Evolutionary conservation across 192 early-diverging fungal species (phyloP).

Genomic region (Rhizophagus sp.): DNA sequence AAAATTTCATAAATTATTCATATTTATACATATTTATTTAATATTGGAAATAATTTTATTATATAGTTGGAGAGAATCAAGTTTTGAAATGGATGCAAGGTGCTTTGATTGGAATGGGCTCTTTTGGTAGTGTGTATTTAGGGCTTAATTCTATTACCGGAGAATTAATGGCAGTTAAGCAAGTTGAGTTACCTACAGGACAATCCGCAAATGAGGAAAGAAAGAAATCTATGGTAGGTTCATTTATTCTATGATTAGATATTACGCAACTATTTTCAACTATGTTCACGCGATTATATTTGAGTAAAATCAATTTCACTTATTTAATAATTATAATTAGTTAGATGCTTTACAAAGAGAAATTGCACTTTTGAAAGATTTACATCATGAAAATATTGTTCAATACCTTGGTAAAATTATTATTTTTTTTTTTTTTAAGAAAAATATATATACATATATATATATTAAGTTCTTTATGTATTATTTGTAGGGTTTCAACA

Average conservation of each 20-base stretch:
- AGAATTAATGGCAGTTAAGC: constrained; percentile 96
- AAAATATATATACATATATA: too few relatives aligned
- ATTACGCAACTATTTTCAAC: too few relatives aligned
- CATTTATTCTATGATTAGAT: too few relatives aligned
- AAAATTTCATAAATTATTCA: background rate
- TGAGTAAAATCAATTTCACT: too few relatives aligned
- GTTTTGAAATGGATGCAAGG: constrained; percentile 80
- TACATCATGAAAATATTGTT: constrained; percentile 95
- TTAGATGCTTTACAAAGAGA: constrained; percentile 86
- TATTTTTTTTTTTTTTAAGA: background rate
- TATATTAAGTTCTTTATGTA: constrained; percentile 19
- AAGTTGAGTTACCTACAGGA: constrained; percentile 79
- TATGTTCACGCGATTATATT: background rate
- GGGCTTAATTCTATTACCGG: constrained; percentile 89
- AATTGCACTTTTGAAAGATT: constrained; percentile 83
- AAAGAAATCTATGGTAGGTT: constrained; percentile 67
- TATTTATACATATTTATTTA: background rate
- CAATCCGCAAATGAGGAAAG: constrained; percentile 69
- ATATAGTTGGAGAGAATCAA: constrained; percentile 4
- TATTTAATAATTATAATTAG: background rate
- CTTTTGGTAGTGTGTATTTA: constrained; percentile 95
- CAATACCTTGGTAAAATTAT: constrained; percentile 78
- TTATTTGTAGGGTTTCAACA: constrained; percentile 67
- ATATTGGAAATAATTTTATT: too few relatives aligned
- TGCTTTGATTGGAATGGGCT: constrained; percentile 88